Base-by-base conservation (phyloP, 768 basidiomycete genomes). In the Clavulina sp. region DNA sequence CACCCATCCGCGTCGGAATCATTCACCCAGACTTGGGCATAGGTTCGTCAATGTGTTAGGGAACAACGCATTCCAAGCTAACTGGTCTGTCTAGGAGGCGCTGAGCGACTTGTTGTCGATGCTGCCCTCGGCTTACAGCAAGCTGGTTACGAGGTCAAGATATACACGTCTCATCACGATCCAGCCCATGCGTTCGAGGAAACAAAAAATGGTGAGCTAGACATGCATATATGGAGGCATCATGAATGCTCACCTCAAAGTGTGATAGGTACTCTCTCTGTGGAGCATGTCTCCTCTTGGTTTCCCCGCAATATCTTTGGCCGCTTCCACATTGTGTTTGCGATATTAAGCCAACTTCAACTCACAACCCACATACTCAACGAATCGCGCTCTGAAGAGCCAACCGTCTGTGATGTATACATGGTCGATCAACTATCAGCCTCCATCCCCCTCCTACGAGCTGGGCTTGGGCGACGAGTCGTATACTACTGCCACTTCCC, bases 401-500 rank as follows among this genome's bases (percentile, higher is more conserved):
- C 62, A 21, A 67, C 69, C 28, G 29, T 21, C 30, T 78, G 82
- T 60, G 92, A 97, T 61, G 77, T 96, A 21, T 92, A 80, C 67
- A 80, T 97, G 54, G 84, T 96, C 3, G 93, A 97, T 67, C 95
- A 96, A 62, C 77, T 97, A 19, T 89, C 88, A 3, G 88, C 91
- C 1, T 89, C 84, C 57, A 70, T 96, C 24, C 93, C 93, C 0
- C 69, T 95, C 53, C 70, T 99, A 0, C 75, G 85, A 2, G 59
- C 68, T 54, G 60, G 85, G 13, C 74, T 71, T 2, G 70, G 70
- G 21, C 85, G 76, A n/a, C 78, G 87, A 2, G 84, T 93, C 29
- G 81, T 97, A 19, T 97, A 96, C 65, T 97, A 99, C 63, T 93
- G 89, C 58, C 95, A 97, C 63, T 97, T 99, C 58, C 95, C 93